phyloP scores from a whole-genome alignment of 345 rosid species.

The Boechera retrofracta region DNA sequence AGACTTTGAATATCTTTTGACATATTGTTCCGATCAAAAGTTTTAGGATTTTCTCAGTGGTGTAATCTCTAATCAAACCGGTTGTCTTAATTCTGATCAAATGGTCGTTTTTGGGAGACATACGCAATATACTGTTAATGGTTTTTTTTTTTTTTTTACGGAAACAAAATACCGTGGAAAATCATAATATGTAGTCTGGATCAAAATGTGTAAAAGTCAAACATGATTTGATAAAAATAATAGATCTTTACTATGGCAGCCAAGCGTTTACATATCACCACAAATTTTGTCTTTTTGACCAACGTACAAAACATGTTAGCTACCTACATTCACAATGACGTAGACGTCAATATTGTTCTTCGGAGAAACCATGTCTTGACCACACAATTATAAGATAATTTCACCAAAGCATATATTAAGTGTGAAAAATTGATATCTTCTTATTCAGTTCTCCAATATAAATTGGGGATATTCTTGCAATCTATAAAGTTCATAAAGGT shows the following conservation, averaged over 20 bases:
- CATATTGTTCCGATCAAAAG: not conserved
- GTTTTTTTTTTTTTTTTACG: not conserved
- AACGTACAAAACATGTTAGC: not conserved
- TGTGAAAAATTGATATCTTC: not conserved
- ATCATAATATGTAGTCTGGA: not conserved
- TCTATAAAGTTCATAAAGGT: conserved; percentile 30
- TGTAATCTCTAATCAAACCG: not conserved
- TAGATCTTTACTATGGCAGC: not conserved
- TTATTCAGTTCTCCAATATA: conserved; percentile 18
- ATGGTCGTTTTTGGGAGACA: not conserved
- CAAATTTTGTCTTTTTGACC: not conserved
- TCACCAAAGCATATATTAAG: not conserved
- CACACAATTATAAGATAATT: not conserved
- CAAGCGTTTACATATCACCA: not conserved
- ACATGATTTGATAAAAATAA: not conserved
- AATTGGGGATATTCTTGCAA: conserved; percentile 20
- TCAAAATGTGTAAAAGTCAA: not conserved
- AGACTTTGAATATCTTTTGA: not conserved
- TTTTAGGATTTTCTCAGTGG: too few relatives aligned
- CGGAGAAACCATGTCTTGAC: not conserved
- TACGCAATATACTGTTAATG: not conserved
- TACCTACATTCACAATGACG: not conserved
- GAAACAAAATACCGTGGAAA: not conserved
- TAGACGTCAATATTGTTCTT: not conserved
- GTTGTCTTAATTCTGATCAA: not conserved